Base-by-base conservation (phyloP, 805 yeast species). In the Diddensiella caesifluorescens region DNA sequence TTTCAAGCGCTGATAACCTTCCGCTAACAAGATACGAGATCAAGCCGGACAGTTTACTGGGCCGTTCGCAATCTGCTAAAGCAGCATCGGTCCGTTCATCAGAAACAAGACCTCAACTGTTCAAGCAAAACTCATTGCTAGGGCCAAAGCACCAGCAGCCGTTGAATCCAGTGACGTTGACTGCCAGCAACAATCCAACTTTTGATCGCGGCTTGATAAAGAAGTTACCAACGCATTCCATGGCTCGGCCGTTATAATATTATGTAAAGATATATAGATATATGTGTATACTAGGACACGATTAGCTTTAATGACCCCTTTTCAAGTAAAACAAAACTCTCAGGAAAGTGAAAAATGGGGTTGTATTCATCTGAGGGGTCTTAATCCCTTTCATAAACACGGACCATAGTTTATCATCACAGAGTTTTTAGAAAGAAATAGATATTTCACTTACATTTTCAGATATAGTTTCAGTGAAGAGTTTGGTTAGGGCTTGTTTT, bases 351-450 rank as follows among this genome's bases (percentile, higher is more conserved):
- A 48, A 48, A 38, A 42, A 41, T 50, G 65, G 65, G 45, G 45
- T 48, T 56, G 53, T 58, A 61, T 60, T 57, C 65, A 60, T 50
- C 40, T 48, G 49, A 59, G 65, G 64, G 61, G 64, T 60, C 64
- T 60, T 57, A 60, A 49, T 60, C 64, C 55, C 50, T 53, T 53
- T 61, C 65, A 58, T 62, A 48, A 61, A 61, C 65, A 61, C 65
- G 65, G 65, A 61, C 65, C 65, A 61, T 41, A 35, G 33, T 27
- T 34, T 51, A 31, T 53, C 59, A 55, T 55, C 59, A 55, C 45
- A n/a, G 36, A 18, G 27, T 9, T 13, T 20, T 18, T n/a, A 10
- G 15, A 7, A 9, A 29, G 7, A 9, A 10, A 7, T 29, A 10
- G 15, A 29, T 9, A 10, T 18, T 16, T 13, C 7, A 32, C 35